Evolutionary conservation across 345 rosid species (phyloP).

Genomic region (Linum trigynum): DNA sequence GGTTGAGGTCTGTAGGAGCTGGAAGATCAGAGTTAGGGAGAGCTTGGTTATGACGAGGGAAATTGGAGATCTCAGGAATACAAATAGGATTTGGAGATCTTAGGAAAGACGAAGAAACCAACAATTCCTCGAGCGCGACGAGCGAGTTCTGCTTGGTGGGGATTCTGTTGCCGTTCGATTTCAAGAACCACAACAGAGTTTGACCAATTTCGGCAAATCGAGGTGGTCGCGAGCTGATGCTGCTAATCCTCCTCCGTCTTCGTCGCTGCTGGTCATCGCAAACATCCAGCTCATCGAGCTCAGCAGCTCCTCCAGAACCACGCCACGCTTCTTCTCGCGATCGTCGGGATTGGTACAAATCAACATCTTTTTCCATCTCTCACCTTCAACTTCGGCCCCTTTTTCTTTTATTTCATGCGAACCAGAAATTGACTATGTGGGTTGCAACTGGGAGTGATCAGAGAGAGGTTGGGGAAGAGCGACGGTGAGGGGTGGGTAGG

Average conservation of each 20-base stretch:
- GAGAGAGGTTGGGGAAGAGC: no score
- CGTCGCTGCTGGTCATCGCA: slow-evolving; percentile 16
- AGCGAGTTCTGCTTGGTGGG: slow-evolving; percentile 11
- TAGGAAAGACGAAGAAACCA: slow-evolving; percentile 1
- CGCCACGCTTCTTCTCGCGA: slow-evolving; percentile 11
- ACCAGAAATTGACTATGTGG: no score
- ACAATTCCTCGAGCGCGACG: slow-evolving; percentile 20
- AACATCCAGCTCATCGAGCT: slow-evolving; percentile 29
- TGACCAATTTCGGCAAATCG: slow-evolving; percentile 25
- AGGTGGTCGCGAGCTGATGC: slow-evolving; percentile 13
- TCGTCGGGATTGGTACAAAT: background rate
- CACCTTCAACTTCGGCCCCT: no score
- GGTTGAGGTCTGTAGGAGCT: slow-evolving; percentile 13
- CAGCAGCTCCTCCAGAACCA: slow-evolving; percentile 27
- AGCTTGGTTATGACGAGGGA: slow-evolving; percentile 26
- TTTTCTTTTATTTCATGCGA: no score
- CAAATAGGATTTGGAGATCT: slow-evolving; percentile 16
- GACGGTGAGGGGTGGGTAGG: no score
- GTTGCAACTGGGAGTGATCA: no score
- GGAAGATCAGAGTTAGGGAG: slow-evolving; percentile 18
- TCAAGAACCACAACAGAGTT: slow-evolving; percentile 26
- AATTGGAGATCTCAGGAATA: slow-evolving; percentile 24
- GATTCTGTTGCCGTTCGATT: background rate
- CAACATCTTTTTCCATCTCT: no score
- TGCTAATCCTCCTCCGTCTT: slow-evolving; percentile 5